Base-by-base conservation (phyloP, 306 rosid genomes). In the Quercus dentata region DNA sequence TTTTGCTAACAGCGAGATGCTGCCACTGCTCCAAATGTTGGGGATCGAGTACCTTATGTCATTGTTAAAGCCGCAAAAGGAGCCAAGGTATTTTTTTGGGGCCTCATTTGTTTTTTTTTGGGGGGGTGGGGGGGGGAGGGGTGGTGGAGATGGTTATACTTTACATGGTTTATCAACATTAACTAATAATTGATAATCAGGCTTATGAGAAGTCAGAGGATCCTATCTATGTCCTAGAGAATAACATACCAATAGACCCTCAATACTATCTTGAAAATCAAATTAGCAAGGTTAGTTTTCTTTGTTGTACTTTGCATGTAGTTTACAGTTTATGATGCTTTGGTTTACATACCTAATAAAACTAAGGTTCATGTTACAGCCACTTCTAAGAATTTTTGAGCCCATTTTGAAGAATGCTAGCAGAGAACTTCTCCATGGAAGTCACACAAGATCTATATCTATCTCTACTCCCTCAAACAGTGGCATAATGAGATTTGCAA, bases 1-100 rank as follows among this genome's bases (percentile, higher is more conserved):
- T 72, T 33, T 80, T 56, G 74, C 83, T 72, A 77, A 76, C 84
- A 95, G 99, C 84, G 97, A 78, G 99, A 95, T 91, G 91, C 99
- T 83, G 98, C 99, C 73, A 91, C 99, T 78, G 99, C 99, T 81
- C 99, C 99, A 77, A 92, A 90, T 85, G 99, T 95, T 83, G 99
- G 99, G 69, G 99, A 95, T 81, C 90, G 99, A 58, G 99, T 95
- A 62, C 99, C 99, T 31, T 95, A 95, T 84, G 99, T 95, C 69
- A 92, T 95, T 74, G 49, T 95, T 71, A 91, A 95, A 92, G 98
- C 91, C 69, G 92, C 98, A 68, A 95, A 92, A 85, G 99, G 99
- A 61, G 97, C 99, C 71, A 95, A 92, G 97, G 99, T 95, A 83
- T 57, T 73, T 38, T 57, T 83, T 33, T 56, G 54, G 69, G 69